Base-by-base conservation (phyloP, 78 protist genomes). In the Dictyostelium firmibasis region DNA sequence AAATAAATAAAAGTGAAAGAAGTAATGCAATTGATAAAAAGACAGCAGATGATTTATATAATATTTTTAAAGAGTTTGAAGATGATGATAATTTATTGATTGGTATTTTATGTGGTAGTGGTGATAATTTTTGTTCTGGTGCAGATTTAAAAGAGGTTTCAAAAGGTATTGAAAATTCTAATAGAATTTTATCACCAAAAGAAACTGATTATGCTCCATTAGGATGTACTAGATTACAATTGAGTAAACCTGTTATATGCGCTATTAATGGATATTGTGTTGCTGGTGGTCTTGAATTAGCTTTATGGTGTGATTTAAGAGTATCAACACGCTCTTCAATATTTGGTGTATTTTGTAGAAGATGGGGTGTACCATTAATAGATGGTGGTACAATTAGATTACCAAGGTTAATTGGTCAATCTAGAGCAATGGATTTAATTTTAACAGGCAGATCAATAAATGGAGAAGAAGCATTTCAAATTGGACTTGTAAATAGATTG, bases 341-440 rank as follows among this genome's bases (percentile, higher is more conserved):
- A 0, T 87, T 97, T 57, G 97, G 98, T 16, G 98, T 97, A 57
- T 96, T 84, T 38, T 97, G 98, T 84, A 62, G 98, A 53, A 67
- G 97, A 9, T 96, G 18, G 23, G 98, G 98, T 11, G 98, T 97
- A 7, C 98, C 98, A 43, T 86, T 97, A 10, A 96, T 97, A 13
- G 98, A 97, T 84, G 98, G 98, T 44, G 98, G 98, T 43, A 95
- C 98, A 31, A 67, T 96, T 29, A 85, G 98, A 20, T 92, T 97
- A 47, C 98, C 98, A 36, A 76, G 96, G 67, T 84, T 97, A 13
- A 91, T 97, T 2, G 98, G 98, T 10, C 83, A 44, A 1, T 77
- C 94, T 25, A 78, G 97, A 27, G 97, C 98, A 14, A 4, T 95
- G 53, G 98, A 97, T 47, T 31, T 97, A 35, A 96, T 97, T 16